phyloP scores from a whole-genome alignment of 768 basidiomycete genomes.

The Tricholoma saponaceum region DNA sequence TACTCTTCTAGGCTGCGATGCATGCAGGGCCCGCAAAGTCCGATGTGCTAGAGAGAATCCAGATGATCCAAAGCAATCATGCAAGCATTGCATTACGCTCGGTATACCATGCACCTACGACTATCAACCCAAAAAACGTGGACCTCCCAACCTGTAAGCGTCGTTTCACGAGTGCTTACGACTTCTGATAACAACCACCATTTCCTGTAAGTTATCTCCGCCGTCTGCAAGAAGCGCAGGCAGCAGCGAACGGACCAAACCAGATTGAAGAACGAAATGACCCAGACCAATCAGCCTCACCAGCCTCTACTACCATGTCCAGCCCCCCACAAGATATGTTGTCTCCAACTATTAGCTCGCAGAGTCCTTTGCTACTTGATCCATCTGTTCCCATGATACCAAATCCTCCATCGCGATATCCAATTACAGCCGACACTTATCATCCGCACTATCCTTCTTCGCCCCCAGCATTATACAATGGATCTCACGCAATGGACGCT shows the following conservation, averaged over 20 bases:
- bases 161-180: constrained; percentile 1
- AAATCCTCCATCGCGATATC: constrained; percentile 65
- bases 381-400: constrained; percentile 40
- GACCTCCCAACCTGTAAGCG: constrained; percentile 85
- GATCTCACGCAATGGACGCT: constrained; percentile 34
- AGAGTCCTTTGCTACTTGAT: constrained; percentile 54
- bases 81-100: constrained; percentile 84
- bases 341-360: constrained; percentile 41
- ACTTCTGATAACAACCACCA: constrained; percentile 7
- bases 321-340: constrained; percentile 47
- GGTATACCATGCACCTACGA: constrained; percentile 86
- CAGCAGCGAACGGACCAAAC: constrained; percentile 42
- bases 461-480: constrained; percentile 36
- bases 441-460: constrained; percentile 48
- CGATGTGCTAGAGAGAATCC: constrained; percentile 78
- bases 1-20: constrained; percentile 65
- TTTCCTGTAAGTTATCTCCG: constrained; percentile 58
- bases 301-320: constrained; percentile 40
- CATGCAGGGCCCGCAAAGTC: constrained; percentile 83
- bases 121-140: constrained; percentile 91
- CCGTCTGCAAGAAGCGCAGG: constrained; percentile 73
- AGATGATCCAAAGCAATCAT: constrained; percentile 71
- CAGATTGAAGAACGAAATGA: constrained; percentile 32
- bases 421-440: constrained; percentile 66
- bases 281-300: constrained; percentile 37